phyloP scores from a whole-genome alignment of 1,284 basidiomycete species.

The Sphagnurus paluster region DNA sequence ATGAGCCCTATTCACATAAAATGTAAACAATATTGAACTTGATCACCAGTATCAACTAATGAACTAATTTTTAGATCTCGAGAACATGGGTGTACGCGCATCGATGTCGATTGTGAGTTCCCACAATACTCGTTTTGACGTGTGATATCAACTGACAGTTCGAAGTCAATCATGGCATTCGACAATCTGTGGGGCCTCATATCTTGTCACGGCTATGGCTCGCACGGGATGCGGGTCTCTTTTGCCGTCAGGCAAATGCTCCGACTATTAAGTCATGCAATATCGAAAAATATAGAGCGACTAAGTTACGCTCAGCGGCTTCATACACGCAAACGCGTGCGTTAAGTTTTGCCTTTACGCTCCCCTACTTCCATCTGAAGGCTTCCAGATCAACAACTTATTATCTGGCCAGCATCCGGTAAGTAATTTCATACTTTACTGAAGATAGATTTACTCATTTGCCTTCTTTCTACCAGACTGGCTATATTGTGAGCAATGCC shows the following conservation, averaged over 20 bases:
- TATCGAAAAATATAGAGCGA: slow-evolving; percentile 84
- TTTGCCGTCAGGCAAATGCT: slow-evolving; percentile 86
- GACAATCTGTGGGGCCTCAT: slow-evolving; percentile 86
- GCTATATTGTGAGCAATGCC: slow-evolving; percentile 86
- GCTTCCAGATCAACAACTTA: slow-evolving; percentile 71
- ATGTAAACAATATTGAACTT: slow-evolving; percentile 42
- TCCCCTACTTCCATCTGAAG: slow-evolving; percentile 1
- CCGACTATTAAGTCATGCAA: slow-evolving; percentile 78
- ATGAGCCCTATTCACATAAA: slow-evolving; percentile 92
- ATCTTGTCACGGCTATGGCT: slow-evolving; percentile 82
- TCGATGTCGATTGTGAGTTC: slow-evolving; percentile 76
- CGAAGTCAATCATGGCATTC: slow-evolving; percentile 85
- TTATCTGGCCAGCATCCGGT: slow-evolving; percentile 70
- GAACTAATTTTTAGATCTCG: slow-evolving; percentile 53
- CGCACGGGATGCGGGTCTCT: slow-evolving; percentile 79
- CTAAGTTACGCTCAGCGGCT: slow-evolving; percentile 80
- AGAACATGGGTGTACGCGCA: slow-evolving; percentile 80
- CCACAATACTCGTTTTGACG: background rate
- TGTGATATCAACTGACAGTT: background rate
- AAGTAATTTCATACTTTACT: slow-evolving; percentile 9
- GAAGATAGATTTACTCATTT: background rate
- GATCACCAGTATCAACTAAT: slow-evolving; percentile 12
- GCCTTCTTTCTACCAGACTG: slow-evolving; percentile 47
- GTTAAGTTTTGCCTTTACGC: slow-evolving; percentile 21
- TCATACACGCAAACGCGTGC: slow-evolving; percentile 75